Conservation (phyloP, 2,329 filamentous ascomycete species). For the Eutypa lata region DNA sequence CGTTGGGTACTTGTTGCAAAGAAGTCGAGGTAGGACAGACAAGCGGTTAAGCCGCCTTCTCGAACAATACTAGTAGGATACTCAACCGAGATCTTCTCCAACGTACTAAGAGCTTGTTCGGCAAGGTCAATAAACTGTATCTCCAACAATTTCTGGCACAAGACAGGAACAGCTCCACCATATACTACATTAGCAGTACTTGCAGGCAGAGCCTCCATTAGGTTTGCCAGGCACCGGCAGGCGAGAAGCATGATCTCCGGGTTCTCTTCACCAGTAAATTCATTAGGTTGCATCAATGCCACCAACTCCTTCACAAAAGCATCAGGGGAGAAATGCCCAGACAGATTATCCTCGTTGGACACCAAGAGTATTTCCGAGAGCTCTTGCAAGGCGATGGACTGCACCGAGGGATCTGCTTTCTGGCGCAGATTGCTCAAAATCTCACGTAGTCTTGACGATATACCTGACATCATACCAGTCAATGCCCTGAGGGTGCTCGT, state of each 20-base stretch:
- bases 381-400: slow-evolving; percentile 89
- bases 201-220: slow-evolving; percentile 94
- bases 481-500: slow-evolving; percentile 81
- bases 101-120: slow-evolving; percentile 91
- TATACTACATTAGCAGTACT: slow-evolving; percentile 96
- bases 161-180: slow-evolving; percentile 88
- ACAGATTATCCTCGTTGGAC: slow-evolving; percentile 93
- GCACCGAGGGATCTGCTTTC: slow-evolving; percentile 81
- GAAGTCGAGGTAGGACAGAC: slow-evolving; percentile 92
- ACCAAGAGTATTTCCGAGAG: slow-evolving; percentile 90
- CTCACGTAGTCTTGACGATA: slow-evolving; percentile 75
- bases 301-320: slow-evolving; percentile 95
- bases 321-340: slow-evolving; percentile 92
- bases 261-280: slow-evolving; percentile 79
- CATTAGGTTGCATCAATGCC: slow-evolving; percentile 83
- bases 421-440: slow-evolving; percentile 73
- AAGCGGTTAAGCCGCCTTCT: slow-evolving; percentile 93
- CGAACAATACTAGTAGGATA: slow-evolving; percentile 94
- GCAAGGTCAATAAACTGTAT: slow-evolving; percentile 97
- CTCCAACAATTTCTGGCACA: slow-evolving; percentile 92
- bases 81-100: slow-evolving; percentile 96
- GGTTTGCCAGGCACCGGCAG: slow-evolving; percentile 89
- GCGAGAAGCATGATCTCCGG: slow-evolving; percentile 96
- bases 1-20: slow-evolving; percentile 96
- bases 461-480: slow-evolving; percentile 87